Evolutionary conservation across 1,284 basidiomycete genomes (phyloP).

Genomic region (Malassezia nana): DNA sequence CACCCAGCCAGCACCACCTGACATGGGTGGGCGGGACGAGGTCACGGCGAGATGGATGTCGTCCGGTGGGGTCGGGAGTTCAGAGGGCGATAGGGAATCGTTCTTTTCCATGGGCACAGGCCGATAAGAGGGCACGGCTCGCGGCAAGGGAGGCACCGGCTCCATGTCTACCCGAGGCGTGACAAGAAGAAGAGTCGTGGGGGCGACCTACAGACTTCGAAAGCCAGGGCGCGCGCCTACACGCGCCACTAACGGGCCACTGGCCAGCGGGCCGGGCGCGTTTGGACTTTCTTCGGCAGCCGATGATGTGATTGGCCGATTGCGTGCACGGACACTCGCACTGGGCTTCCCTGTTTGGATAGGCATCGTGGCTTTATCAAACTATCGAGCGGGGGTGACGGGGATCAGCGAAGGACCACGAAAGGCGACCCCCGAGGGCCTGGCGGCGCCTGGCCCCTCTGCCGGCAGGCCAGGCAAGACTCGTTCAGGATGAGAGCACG

Average conservation of each 20-base stretch:
- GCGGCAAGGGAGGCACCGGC: neutral
- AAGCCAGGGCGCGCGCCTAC: neutral
- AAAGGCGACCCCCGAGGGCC: too few relatives aligned
- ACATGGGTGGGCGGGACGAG: constrained; percentile 30
- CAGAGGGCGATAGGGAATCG: constrained; percentile 30
- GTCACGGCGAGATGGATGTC: constrained; percentile 21
- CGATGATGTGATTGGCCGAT: constrained; percentile 1
- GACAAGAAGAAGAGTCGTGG: neutral
- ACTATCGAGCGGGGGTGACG: neutral
- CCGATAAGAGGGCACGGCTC: neutral
- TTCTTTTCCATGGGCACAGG: constrained; percentile 14
- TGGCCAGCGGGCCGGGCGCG: constrained; percentile 1
- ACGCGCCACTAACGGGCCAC: constrained; percentile 1
- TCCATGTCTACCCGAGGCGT: neutral
- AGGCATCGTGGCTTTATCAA: constrained; percentile 4
- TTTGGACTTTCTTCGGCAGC: neutral
- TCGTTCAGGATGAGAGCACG: too few relatives aligned
- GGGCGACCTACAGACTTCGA: neutral
- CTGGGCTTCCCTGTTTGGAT: neutral
- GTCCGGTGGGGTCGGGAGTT: constrained; percentile 43
- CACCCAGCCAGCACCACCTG: constrained; percentile 1
- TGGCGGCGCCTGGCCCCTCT: too few relatives aligned
- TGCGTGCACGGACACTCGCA: constrained; percentile 2
- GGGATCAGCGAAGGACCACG: too few relatives aligned
- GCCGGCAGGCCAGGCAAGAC: too few relatives aligned